These are phyloP conservation scores for Musa troglodytarum DNA, from an alignment of 176 grass and related monocot species.

Conservation along the genomic window DNA sequence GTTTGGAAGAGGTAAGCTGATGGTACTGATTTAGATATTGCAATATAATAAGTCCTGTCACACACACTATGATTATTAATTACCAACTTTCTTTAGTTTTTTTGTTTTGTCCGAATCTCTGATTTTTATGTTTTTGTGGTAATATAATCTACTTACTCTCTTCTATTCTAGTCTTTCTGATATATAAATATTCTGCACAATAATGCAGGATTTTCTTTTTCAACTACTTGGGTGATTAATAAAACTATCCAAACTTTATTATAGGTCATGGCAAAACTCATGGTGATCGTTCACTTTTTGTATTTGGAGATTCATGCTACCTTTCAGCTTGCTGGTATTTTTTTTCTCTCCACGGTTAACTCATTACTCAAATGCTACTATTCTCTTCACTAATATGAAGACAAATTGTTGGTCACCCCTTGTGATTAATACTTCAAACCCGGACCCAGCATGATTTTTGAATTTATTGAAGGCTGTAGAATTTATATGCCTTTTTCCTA, in stretches of 20 bases:
- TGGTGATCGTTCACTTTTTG: slow-evolving; percentile 40
- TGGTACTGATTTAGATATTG: not conserved
- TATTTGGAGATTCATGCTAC: slow-evolving; percentile 33
- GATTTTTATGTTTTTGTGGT: not conserved
- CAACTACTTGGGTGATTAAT: not conserved
- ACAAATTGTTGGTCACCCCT: not conserved
- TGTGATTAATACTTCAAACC: not conserved
- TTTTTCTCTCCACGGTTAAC: not conserved
- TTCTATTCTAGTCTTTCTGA: no score
- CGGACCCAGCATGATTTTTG: not conserved
- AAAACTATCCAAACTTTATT: not conserved
- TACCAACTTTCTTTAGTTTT: not conserved
- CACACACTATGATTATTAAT: not conserved
- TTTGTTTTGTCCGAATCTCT: not conserved
- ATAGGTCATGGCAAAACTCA: slow-evolving; percentile 49
- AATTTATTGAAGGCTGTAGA: not conserved
- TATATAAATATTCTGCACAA: not conserved
- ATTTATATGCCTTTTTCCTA: not conserved
- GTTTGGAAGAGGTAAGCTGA: slow-evolving; percentile 43
- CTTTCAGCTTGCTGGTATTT: slow-evolving; percentile 29
- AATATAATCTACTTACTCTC: not conserved
- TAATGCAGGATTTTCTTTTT: not conserved
- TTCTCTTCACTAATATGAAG: slow-evolving; percentile 5
- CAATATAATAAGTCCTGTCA: not conserved
- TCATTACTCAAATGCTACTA: not conserved